A percentile compares a stretch with the other conserved stretches of the same genome.
These are phyloP conservation scores for Candida maltosa DNA, from an alignment of 805 yeast genomes.

Conservation along the genomic window DNA sequence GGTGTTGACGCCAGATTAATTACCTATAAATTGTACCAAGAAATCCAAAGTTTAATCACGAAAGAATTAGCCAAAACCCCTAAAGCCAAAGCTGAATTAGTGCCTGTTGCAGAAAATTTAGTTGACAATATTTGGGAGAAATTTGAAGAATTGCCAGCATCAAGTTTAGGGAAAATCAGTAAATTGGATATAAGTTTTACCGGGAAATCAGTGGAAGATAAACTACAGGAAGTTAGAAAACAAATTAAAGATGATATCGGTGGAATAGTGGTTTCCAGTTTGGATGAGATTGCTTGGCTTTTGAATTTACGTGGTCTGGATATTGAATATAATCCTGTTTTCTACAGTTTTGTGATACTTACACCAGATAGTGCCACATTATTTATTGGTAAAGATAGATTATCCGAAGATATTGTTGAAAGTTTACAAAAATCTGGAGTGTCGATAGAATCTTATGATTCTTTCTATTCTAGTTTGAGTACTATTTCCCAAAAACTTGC, in stretches of 20 bases:
- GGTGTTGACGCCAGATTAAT: slow-evolving; percentile 52
- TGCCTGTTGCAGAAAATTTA: slow-evolving; percentile 56
- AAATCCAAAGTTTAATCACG: slow-evolving; percentile 28
- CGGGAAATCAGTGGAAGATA: slow-evolving; percentile 62
- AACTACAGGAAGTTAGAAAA: slow-evolving; percentile 47
- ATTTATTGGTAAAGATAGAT: slow-evolving; percentile 42
- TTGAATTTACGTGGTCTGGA: slow-evolving; percentile 53
- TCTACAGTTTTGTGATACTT: slow-evolving; percentile 41
- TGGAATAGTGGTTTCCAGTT: slow-evolving; percentile 43
- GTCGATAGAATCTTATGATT: slow-evolving; percentile 38
- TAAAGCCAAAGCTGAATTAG: slow-evolving; percentile 40
- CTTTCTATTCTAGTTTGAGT: slow-evolving; percentile 43
- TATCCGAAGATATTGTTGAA: slow-evolving; percentile 25
- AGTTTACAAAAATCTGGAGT: slow-evolving; percentile 23
- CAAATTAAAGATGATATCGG: slow-evolving; percentile 22
- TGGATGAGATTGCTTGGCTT: slow-evolving; percentile 92
- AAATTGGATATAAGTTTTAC: slow-evolving; percentile 51
- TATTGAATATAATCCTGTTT: slow-evolving; percentile 54
- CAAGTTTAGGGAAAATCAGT: slow-evolving; percentile 45
- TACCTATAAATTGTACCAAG: slow-evolving; percentile 31
- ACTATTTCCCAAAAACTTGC: slow-evolving; percentile 34
- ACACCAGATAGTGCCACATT: slow-evolving; percentile 29
- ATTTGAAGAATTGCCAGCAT: slow-evolving; percentile 60
- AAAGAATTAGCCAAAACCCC: slow-evolving; percentile 16
- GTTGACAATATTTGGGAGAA: slow-evolving; percentile 71